Evolutionary conservation across 768 basidiomycete species (phyloP).

Genomic region (Floccularia luteovirens): DNA sequence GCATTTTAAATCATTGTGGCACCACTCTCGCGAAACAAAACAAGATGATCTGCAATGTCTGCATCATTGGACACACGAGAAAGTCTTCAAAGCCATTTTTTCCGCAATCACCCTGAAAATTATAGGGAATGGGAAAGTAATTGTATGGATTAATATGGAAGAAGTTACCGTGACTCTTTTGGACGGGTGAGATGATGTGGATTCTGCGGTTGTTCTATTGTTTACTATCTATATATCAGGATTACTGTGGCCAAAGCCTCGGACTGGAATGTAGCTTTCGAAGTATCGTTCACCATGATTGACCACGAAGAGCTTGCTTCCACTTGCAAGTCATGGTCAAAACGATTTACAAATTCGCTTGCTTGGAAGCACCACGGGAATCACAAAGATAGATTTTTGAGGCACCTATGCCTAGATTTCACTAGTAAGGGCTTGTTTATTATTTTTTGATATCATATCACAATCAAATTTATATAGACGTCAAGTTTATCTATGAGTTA

Average conservation of each 20-base stretch:
- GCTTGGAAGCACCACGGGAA: constrained; percentile 5
- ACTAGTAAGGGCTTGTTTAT: constrained; percentile 6
- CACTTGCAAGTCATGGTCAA: constrained; percentile 3
- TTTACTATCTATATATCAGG: neutral
- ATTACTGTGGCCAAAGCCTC: constrained; percentile 1
- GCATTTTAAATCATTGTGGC: constrained; percentile 5
- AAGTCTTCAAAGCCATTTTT: constrained; percentile 9
- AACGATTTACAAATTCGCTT: constrained; percentile 3
- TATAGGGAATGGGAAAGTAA: constrained; percentile 6
- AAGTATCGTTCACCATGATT: constrained; percentile 6
- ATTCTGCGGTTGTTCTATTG: too few species aligned
- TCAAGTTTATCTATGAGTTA: constrained; percentile 8
- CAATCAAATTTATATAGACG: constrained; percentile 1
- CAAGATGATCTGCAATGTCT: constrained; percentile 1
- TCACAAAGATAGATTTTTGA: neutral
- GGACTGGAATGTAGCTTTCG: constrained; percentile 10
- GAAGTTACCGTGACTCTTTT: constrained; percentile 6
- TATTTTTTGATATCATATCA: neutral
- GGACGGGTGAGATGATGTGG: constrained; percentile 1
- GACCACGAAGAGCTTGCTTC: constrained; percentile 3
- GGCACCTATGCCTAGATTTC: constrained; percentile 10
- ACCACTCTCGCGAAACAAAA: constrained; percentile 2
- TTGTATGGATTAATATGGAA: constrained; percentile 7
- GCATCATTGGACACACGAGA: constrained; percentile 4
- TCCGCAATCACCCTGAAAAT: constrained; percentile 6